Evolutionary conservation across 2,329 filamentous ascomycete genomes (phyloP), one percentile per base, ranked within the genome.

Genomic region (Fusarium oxysporum): DNA sequence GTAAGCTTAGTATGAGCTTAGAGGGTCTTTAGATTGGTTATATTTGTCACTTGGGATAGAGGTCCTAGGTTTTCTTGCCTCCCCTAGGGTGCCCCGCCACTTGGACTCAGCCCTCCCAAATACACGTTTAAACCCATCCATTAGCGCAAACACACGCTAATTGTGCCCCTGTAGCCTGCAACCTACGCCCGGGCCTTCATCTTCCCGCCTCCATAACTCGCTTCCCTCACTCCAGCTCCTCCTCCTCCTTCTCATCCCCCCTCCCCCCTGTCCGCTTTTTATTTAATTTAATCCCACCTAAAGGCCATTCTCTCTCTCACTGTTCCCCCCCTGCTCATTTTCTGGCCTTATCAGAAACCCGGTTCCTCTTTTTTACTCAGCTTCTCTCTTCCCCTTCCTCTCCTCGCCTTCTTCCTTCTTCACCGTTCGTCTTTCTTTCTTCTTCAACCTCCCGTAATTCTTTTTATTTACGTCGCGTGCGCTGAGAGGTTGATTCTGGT

Each of bases 271-370:
- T 66, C 66, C 62, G 59, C 66, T 64, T 69, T 69, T 69, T 69
- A 67, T 74, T 72, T 70, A 65, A 72, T 72, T 69, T 71, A 59
- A 67, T 72, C 59, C 65, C 58, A 66, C 56, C 62, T 64, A 32
- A 57, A 45, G 32, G 25, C 44, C 38, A n/a, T 51, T 44, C 37
- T 50, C 43, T 33, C n/a, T 59, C 41, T 25, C 23, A 17, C 32
- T 40, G 7, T 16, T 16, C 23, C 33, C 48, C 65, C 65, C 58
- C 23, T 69, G 65, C 35, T 41, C 45, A 30, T 64, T 61, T 55
- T 74, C 63, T 48, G 64, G 50, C 64, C 69, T 66, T 72, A 59
- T 74, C 59, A 65, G 23, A 72, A 75, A 28, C 59, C 70, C 53
- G 65, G 58, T 67, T 63, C 62, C 62, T 70, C 44, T 71, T 73